Percentiles rank a stretch among this genome's conserved stretches.
Evolutionary conservation across 192 early-diverging fungal genomes (phyloP).

Genomic region (Geosiphon pyriformis): DNA sequence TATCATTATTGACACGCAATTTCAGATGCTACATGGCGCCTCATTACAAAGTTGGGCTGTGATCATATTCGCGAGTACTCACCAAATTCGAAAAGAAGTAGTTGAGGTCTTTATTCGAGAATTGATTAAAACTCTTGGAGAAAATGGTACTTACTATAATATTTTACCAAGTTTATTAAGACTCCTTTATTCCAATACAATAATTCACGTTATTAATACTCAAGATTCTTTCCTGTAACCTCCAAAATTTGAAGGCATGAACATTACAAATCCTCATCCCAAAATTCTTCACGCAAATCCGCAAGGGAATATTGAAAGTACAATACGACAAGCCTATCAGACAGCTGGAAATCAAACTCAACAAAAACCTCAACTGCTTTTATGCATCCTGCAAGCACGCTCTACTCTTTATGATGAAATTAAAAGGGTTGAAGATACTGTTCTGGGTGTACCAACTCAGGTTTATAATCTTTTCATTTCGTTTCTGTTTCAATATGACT

Average conservation of each 20-base stretch:
- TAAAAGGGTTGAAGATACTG: constrained; percentile 84
- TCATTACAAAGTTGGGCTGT: constrained; percentile 79
- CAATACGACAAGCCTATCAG: constrained; percentile 64
- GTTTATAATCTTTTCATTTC: constrained; percentile 34
- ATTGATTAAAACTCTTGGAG: constrained; percentile 61
- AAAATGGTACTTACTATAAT: constrained; percentile 35
- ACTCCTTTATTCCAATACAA: too few relatives aligned
- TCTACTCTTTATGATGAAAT: constrained; percentile 78
- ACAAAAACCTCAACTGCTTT: constrained; percentile 67
- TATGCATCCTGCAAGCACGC: constrained; percentile 78
- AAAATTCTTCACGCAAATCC: constrained; percentile 46
- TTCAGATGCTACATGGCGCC: constrained; percentile 42
- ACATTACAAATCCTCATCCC: constrained; percentile 38
- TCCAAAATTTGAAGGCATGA: constrained; percentile 51
- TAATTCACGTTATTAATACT: too few relatives aligned
- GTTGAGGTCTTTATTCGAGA: constrained; percentile 67
- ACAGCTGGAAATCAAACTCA: constrained; percentile 59
- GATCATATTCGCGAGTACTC: constrained; percentile 61
- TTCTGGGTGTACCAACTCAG: constrained; percentile 79
- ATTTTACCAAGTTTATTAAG: too few relatives aligned
- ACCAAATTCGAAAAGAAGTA: constrained; percentile 41
- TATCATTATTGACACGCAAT: not conserved
- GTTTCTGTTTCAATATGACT: too few relatives aligned
- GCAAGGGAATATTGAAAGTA: constrained; percentile 64
- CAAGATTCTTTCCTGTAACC: too few relatives aligned